Conservation (phyloP, 2,329 filamentous ascomycete species). For the Beauveria rudraprayagi region DNA sequence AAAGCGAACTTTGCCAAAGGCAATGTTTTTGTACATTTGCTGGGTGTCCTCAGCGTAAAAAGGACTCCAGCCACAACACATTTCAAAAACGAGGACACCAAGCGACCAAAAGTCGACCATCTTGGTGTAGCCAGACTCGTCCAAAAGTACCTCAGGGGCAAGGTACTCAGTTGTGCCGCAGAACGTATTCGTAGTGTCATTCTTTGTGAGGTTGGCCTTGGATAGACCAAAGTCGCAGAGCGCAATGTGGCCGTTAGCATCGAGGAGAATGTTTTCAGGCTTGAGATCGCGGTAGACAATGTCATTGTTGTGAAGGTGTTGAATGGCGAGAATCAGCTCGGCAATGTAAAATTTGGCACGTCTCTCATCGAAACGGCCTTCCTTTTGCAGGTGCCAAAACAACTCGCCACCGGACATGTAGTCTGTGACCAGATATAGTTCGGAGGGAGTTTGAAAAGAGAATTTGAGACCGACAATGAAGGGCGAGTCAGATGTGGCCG, state of each 20-base stretch:
- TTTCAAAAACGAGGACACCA: slow-evolving; percentile 95
- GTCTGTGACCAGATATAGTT: slow-evolving; percentile 96
- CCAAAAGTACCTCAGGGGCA: slow-evolving; percentile 86
- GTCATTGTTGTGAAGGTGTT: slow-evolving; percentile 92
- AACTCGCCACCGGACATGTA: slow-evolving; percentile 99
- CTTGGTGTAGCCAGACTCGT: slow-evolving; percentile 97
- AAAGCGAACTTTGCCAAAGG: slow-evolving; percentile 96
- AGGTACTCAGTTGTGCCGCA: slow-evolving; percentile 98
- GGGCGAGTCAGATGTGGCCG: slow-evolving; percentile 88
- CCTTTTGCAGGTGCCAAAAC: slow-evolving; percentile 97
- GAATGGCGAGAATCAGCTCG: slow-evolving; percentile 87
- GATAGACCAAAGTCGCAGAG: slow-evolving; percentile 96
- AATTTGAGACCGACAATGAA: slow-evolving; percentile 99
- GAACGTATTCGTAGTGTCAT: slow-evolving; percentile 97
- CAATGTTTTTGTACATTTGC: slow-evolving; percentile 99
- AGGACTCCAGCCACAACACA: slow-evolving; percentile 99
- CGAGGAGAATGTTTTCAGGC: slow-evolving; percentile 92
- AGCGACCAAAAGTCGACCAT: slow-evolving; percentile 99
- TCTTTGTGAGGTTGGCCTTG: slow-evolving; percentile 93
- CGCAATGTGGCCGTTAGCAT: slow-evolving; percentile 95
- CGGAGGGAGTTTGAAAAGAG: slow-evolving; percentile 94
- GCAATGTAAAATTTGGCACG: slow-evolving; percentile 98
- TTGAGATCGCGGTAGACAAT: slow-evolving; percentile 98
- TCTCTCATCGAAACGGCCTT: slow-evolving; percentile 89
- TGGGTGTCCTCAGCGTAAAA: slow-evolving; percentile 99